Evolutionary conservation across 78 protist genomes (phyloP), one percentile per base, ranked within the genome.

Genomic region (Dictyostelium intermedium): DNA sequence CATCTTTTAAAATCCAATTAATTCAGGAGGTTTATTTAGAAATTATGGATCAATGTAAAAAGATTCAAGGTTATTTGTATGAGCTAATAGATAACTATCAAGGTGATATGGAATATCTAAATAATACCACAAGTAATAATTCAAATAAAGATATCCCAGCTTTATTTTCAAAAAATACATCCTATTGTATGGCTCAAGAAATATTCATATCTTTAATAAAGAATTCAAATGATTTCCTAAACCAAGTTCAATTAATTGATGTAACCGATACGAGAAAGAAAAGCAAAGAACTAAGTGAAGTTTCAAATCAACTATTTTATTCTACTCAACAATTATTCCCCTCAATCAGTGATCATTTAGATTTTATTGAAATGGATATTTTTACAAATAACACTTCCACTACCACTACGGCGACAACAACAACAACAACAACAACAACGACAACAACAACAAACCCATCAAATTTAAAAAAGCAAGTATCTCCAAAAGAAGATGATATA

Each of bases 11-110:
- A 39, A 45, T 45, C 14, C 84, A 79, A 41, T 35, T 82, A 82
- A 56, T 56, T 47, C 86, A 82, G 60, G 86, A 82, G 20, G 47
- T 82, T 14, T 82, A 56, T 60, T n/a, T 56, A 13, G 86, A 82
- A 39, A 82, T 56, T 23, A 32, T 56, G 25, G 86, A 82, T 2
- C 74, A 30, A 20, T 56, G 66, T 20, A 82, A 56, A 60, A 34
- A 32, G 25, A 56, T 82, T 27, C 14, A 32, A 56, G 13, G 5
- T 45, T 9, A 14, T 80, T 47, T 80, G 30, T 35, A 50, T 47
- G 84, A 80, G 34, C 3, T 80, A 3, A 25, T 47, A 7, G 84
- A 47, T 80, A 41, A 14, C 2, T 72, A 76, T 41, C 47, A 41
- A 39, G 3, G 16, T 39, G 56, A 39, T 39, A 34, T n/a, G 1